These are phyloP conservation scores for Haberlea rhodopensis DNA, from an alignment of 257 asterid species.

Conservation along the genomic window DNA sequence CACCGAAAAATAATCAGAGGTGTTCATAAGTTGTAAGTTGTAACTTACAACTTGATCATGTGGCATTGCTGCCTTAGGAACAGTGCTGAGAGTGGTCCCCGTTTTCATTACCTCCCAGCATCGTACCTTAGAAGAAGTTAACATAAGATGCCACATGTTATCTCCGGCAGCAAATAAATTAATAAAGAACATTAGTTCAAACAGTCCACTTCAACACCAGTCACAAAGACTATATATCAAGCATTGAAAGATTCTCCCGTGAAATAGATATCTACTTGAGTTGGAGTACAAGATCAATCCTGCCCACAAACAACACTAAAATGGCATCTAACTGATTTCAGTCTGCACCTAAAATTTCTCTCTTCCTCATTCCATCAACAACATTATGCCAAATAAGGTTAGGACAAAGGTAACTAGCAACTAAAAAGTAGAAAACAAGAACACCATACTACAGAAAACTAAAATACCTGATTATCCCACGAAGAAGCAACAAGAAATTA, in stretches of 20 bases:
- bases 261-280: conserved; percentile 12
- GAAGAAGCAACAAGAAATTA: conserved; percentile 73
- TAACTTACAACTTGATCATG: conserved; percentile 84
- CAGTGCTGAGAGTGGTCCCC: conserved; percentile 54
- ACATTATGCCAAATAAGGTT: neutral
- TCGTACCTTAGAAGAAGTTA: conserved; percentile 59
- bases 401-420: neutral
- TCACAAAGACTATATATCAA: neutral
- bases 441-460: neutral
- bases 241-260: neutral
- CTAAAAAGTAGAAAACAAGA: neutral
- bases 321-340: neutral
- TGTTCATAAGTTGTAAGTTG: neutral
- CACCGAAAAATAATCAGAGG: conserved; percentile 7
- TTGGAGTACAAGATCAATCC: neutral
- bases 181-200: neutral
- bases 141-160: conserved; percentile 15
- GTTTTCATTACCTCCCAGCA: conserved; percentile 85
- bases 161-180: conserved; percentile 18
- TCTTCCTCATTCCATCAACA: neutral
- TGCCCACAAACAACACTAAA: conserved; percentile 10
- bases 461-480: conserved; percentile 91
- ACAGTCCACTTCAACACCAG: conserved; percentile 13
- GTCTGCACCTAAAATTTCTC: conserved; percentile 2
- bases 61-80: conserved; percentile 74